phyloP scores from a whole-genome alignment of 1,139 yeast species.

The Candida glucosophila region DNA sequence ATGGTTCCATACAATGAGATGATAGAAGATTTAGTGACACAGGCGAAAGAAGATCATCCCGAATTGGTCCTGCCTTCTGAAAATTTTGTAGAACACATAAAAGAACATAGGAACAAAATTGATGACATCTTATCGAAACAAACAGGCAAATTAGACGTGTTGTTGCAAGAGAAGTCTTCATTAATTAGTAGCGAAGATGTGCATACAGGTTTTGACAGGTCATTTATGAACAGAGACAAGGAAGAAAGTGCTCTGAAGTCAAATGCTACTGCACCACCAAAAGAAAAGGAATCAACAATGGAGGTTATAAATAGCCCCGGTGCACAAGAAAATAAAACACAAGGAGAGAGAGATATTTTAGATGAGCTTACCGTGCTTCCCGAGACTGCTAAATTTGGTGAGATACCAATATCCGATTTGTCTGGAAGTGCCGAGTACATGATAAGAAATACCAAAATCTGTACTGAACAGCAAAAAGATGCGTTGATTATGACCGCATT shows the following conservation, averaged over 20 bases:
- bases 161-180: conserved; percentile 60
- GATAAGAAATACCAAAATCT: conserved; percentile 55
- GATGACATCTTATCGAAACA: conserved; percentile 55
- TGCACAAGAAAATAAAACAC: too few species aligned
- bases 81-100: conserved; percentile 32
- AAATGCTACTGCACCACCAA: conserved; percentile 5
- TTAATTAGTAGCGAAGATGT: conserved; percentile 87
- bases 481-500: conserved; percentile 90
- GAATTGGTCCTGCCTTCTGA: conserved; percentile 39
- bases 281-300: conserved; percentile 10
- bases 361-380: conserved; percentile 35
- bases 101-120: conserved; percentile 62
- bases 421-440: conserved; percentile 44
- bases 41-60: conserved; percentile 50
- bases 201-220: conserved; percentile 88
- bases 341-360: conserved; percentile 17
- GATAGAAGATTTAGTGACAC: conserved; percentile 82
- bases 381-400: conserved; percentile 62
- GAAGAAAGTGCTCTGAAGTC: conserved; percentile 10
- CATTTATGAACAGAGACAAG: conserved; percentile 59
- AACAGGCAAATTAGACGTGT: conserved; percentile 50
- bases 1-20: conserved; percentile 84
- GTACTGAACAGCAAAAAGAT: conserved; percentile 82
- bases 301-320: conserved; percentile 25
- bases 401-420: conserved; percentile 42